Evolutionary conservation across 73 alveolate species (phyloP), one percentile per base, ranked within the genome.

Genomic region (Paramecium pentaurelia): DNA sequence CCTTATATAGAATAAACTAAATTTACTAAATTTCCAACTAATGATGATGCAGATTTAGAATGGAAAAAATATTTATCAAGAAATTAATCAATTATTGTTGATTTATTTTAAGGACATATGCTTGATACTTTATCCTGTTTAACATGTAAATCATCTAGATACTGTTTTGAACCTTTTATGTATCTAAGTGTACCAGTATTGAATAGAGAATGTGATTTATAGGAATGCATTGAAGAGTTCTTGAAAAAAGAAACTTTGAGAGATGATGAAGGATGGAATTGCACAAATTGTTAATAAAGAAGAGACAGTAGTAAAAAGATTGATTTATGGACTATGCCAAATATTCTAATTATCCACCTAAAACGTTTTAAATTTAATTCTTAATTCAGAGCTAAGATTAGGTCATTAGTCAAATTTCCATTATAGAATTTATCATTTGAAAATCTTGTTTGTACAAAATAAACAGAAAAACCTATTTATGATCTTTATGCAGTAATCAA

Each of bases 31-130:
- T 68, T 95, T 34, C 95, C 98, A 8, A 99, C 98, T 93, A 93
- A 77, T 40, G 95, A 94, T 36, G 98, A 96, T 28, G 98, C 99
- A 2, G 92, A 93, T 25, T 97, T 96, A 86, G 86, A 95, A 36
- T 98, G 99, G 99, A 93, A 95, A 12, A 95, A 96, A 40, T 97
- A 97, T 89, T 87, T 95, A 86, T 93, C 84, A 86, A 93, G 99
- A 94, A 98, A 98, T 73, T 95, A 98, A 94, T 95, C 99, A 34
- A 93, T 98, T 58, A 96, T 98, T 40, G 98, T 98, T 58, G 99
- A 98, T 92, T 93, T 98, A 45, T 93, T 98, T 95, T 97, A 98
- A 49, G 99, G 99, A 5, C 14, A 54, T 3, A 16, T 54, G 32
- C 36, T 54, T 18, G 70, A 54, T 18, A 54, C 70, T 18, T 18